Evolutionary conservation across 1,284 basidiomycete genomes (phyloP).

Genomic region (Boletus smithii): DNA sequence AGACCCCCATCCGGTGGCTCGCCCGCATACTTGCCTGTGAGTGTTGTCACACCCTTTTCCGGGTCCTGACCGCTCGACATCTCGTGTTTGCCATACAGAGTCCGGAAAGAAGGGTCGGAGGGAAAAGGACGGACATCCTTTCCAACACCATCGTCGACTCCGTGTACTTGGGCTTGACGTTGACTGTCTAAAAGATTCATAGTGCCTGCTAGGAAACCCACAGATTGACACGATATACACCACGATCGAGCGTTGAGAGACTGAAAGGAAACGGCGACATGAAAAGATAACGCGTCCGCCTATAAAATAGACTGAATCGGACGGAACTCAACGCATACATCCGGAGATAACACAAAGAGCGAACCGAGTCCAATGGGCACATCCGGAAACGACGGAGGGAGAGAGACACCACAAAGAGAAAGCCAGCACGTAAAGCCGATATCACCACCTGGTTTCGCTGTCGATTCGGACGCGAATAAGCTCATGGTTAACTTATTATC

Average conservation of each 20-base stretch:
- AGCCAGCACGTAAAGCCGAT: no score
- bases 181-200: slow-evolving; percentile 8
- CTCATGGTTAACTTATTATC: no score
- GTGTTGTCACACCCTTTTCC: slow-evolving; percentile 12
- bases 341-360: not conserved
- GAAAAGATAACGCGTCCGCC: not conserved
- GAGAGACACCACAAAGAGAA: no score
- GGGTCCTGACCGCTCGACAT: not conserved
- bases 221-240: no score
- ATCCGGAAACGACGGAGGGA: no score
- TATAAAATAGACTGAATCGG: not conserved
- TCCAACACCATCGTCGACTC: not conserved
- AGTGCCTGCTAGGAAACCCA: not conserved
- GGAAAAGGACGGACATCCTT: not conserved
- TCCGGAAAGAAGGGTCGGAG: slow-evolving; percentile 1
- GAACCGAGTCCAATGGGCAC: not conserved
- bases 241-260: not conserved
- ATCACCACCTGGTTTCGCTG: no score
- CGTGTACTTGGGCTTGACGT: not conserved
- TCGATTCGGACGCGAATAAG: no score
- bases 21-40: slow-evolving; percentile 19
- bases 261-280: not conserved
- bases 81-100: slow-evolving; percentile 5
- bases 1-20: slow-evolving; percentile 48
- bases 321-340: not conserved